phyloP scores from a whole-genome alignment of 1,284 basidiomycete species.

The Puccinia triticina region DNA sequence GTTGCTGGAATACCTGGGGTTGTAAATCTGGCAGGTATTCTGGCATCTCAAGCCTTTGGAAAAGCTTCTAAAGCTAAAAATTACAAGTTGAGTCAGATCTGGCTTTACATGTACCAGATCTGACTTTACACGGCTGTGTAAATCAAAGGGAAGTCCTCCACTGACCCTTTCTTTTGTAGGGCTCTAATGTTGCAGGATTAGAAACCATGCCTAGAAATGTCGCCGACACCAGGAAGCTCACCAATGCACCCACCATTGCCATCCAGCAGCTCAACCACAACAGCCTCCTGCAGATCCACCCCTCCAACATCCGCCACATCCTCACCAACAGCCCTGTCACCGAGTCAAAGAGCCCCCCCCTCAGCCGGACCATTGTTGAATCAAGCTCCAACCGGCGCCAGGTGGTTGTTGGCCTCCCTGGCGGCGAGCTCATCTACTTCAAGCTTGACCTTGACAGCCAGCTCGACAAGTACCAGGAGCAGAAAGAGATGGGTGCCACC shows the following conservation, averaged over 20 bases:
- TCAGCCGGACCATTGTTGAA: conserved; percentile 79
- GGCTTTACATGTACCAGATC: too few species aligned
- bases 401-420: conserved; percentile 87
- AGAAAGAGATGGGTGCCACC: conserved; percentile 94
- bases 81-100: too few species aligned
- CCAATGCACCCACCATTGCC: conserved; percentile 89
- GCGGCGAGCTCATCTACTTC: conserved; percentile 92
- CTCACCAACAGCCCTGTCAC: conserved; percentile 82
- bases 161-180: too few species aligned
- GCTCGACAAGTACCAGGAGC: conserved; percentile 95
- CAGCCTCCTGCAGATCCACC: conserved; percentile 89
- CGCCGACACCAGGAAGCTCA: conserved; percentile 91
- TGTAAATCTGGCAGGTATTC: too few species aligned
- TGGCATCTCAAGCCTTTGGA: too few species aligned
- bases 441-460: conserved; percentile 94
- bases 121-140: too few species aligned
- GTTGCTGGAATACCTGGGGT: too few species aligned
- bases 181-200: too few species aligned
- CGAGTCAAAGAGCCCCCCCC: conserved; percentile 82
- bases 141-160: too few species aligned
- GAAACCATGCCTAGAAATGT: too few species aligned
- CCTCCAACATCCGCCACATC: conserved; percentile 89
- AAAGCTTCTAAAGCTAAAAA: too few species aligned
- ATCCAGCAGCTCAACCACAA: conserved; percentile 92
- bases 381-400: conserved; percentile 94